A percentile compares a stretch with the other conserved stretches of the same genome.
Evolutionary conservation across 176 grass and related monocot genomes (phyloP).

Genomic region (Otatea glauca): DNA sequence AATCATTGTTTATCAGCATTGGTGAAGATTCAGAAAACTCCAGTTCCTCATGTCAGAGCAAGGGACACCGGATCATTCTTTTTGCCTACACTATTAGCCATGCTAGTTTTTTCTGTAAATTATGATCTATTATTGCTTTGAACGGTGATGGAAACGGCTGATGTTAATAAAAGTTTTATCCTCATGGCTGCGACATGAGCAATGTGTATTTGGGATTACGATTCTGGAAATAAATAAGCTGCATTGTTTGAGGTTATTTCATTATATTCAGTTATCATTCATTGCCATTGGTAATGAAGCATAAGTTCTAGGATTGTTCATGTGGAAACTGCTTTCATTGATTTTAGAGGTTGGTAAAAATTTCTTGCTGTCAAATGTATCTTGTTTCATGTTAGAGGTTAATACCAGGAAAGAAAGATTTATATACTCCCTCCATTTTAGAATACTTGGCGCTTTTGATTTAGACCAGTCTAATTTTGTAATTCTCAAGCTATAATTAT

Average conservation of each 20-base stretch:
- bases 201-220: not conserved
- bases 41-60: not conserved
- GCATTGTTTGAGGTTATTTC: not conserved
- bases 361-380: not conserved
- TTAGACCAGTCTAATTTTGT: too few relatives aligned
- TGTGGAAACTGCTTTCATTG: not conserved
- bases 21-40: conserved; percentile 39
- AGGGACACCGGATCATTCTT: not conserved
- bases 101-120: not conserved
- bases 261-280: not conserved
- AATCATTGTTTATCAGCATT: conserved; percentile 39
- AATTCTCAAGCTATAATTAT: too few relatives aligned
- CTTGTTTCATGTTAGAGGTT: not conserved
- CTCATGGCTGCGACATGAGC: conserved; percentile 3
- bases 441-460: too few relatives aligned
- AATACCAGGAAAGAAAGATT: not conserved
- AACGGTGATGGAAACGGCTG: not conserved
- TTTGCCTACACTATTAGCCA: conserved; percentile 17
- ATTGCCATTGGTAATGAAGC: not conserved
- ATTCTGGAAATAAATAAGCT: conserved; percentile 47
- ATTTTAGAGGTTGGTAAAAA: not conserved
- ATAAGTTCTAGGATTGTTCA: not conserved
- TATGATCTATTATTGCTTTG: conserved; percentile 30
- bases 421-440: too few relatives aligned
- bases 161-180: conserved; percentile 32